Base-by-base conservation (phyloP, 1,284 basidiomycete genomes). In the Tremellales sp. region DNA sequence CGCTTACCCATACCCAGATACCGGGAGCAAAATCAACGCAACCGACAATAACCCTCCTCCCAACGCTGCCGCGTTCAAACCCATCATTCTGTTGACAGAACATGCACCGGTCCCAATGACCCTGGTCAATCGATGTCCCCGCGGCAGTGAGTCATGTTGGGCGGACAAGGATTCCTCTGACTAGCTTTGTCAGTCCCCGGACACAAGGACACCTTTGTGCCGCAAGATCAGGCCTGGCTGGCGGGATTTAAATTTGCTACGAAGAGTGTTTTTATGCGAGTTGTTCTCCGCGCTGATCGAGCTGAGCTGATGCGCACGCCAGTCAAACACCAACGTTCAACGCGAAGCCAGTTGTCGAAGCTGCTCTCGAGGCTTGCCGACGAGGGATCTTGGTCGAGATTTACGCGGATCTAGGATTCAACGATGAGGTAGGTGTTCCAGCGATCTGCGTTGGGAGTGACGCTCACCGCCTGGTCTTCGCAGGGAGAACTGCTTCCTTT, bases 161-260 rank as follows among this genome's bases (percentile, higher is more conserved):
- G 10, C 24, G 31, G 29, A 27, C n/a, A 14, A 18, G 16, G 19
- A 18, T 34, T 22, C 26, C 31, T 16, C 16, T 10, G 5, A 42
- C 40, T 29, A 12, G n/a, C 25, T n/a, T 29, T 18, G 7, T 10
- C 45, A 56, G 57, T 40, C 36, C 60, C 56, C 1, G 63, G 63
- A 8, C 60, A 62, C 29, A 57, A 60, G 8, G 58, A 63, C 40
- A 57, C 58, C 4, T 59, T 51, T 28, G 61, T 63, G 0, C 81
- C 84, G 2, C 84, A 87, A 66, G 80, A 84, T 52, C 77, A 78
- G 5, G 83, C 84, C 2, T 86, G 83, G 83, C 75, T 86, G 26
- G 79, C 82, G 4, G 84, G 75, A 1, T 76, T 86, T 63, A 76
- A 78, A 47, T 79, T 82, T 54, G 84, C 84, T 5, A 71, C 77